phyloP scores from a whole-genome alignment of 257 asterid species.

The Solanum clarkiae region DNA sequence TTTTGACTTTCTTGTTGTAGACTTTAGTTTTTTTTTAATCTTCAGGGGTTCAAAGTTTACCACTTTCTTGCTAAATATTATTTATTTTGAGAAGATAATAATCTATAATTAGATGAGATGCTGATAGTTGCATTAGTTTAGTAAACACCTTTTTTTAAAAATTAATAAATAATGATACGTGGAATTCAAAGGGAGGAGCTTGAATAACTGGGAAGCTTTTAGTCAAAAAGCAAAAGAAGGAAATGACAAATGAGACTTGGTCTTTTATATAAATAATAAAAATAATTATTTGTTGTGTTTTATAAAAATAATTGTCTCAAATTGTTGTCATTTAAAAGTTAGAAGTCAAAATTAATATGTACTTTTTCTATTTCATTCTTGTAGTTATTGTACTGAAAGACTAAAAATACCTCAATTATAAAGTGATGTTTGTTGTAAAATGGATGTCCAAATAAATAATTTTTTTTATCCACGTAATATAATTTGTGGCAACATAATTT shows the following conservation, averaged over 20 bases:
- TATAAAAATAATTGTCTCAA: too few relatives aligned
- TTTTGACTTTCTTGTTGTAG: neutral
- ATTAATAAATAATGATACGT: neutral
- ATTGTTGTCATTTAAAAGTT: too few relatives aligned
- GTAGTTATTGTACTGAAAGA: too few relatives aligned
- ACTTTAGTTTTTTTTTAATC: neutral
- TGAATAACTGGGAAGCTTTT: neutral
- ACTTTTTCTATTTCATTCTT: too few relatives aligned
- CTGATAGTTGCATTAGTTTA: neutral
- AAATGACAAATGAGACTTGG: neutral
- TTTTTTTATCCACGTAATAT: too few relatives aligned
- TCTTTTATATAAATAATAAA: neutral
- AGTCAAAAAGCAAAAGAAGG: neutral
- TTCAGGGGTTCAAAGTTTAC: neutral
- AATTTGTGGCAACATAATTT: too few relatives aligned
- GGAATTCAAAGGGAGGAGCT: neutral
- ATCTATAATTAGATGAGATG: neutral
- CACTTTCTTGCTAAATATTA: neutral
- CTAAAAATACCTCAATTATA: too few relatives aligned
- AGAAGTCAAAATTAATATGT: too few relatives aligned
- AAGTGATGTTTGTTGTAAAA: too few relatives aligned
- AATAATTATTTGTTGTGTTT: too few relatives aligned
- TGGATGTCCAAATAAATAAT: too few relatives aligned
- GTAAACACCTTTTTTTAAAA: neutral
- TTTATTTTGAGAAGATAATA: neutral